A percentile compares a stretch with the other conserved stretches of the same genome.
Conservation (phyloP, 805 yeast genomes). For the Teunomyces panamensis region DNA sequence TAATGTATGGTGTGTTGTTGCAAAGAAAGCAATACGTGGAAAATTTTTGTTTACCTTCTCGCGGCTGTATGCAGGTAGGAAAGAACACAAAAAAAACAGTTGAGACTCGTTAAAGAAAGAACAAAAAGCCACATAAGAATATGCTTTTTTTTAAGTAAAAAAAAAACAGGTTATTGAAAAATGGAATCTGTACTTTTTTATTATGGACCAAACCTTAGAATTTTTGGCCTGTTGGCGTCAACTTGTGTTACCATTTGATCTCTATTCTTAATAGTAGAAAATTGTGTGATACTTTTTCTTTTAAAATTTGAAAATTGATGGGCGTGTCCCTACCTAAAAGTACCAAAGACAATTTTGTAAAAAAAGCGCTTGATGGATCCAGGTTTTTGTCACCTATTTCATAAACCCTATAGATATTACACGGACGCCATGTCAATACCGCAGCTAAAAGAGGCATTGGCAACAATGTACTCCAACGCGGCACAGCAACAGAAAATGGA, state of each 20-base stretch:
- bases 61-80: background rate
- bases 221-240: too few relatives aligned
- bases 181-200: too few relatives aligned
- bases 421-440: conserved; percentile 1
- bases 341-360: too few relatives aligned
- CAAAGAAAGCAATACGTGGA: background rate
- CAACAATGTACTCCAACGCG: conserved; percentile 45
- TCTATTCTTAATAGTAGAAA: too few relatives aligned
- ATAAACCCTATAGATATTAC: background rate
- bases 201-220: too few relatives aligned
- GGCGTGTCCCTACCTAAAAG: background rate
- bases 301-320: background rate
- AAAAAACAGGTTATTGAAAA: too few relatives aligned
- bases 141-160: too few relatives aligned
- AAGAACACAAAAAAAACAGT: background rate
- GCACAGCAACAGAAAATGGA: conserved; percentile 45
- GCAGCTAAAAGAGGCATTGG: conserved; percentile 45
- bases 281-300: too few relatives aligned
- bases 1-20: background rate
- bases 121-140: too few relatives aligned
- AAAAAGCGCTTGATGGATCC: background rate
- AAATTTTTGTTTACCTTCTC: conserved; percentile 1
- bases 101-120: too few relatives aligned
- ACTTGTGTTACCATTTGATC: too few relatives aligned
- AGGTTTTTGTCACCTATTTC: background rate